Conservation (phyloP, 176 grass and related monocot genomes). For the Avena eriantha region DNA sequence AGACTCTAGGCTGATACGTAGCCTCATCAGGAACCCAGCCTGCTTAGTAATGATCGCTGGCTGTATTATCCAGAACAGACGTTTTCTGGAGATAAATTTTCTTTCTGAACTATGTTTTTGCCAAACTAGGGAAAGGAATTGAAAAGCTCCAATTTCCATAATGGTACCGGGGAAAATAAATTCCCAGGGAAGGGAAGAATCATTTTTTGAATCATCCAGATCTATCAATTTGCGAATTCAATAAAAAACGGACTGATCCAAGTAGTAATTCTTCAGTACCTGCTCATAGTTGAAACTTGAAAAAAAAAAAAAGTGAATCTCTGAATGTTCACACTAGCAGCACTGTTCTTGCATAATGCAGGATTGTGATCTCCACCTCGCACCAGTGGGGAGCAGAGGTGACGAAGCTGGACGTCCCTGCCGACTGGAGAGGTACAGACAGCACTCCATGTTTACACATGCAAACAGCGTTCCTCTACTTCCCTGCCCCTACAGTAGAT, state of each 20-base stretch:
- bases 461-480: not conserved
- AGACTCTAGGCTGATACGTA: not conserved
- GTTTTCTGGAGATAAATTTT: not conserved
- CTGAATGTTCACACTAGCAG: not conserved
- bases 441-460: not conserved
- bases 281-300: not conserved
- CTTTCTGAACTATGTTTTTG: not conserved
- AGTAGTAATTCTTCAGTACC: no score
- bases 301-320: not conserved
- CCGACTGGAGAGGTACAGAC: slow-evolving; percentile 79
- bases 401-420: slow-evolving; percentile 67
- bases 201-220: no score
- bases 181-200: no score
- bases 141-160: no score
- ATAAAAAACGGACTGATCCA: no score
- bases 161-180: no score
- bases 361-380: slow-evolving; percentile 78
- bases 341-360: slow-evolving; percentile 24
- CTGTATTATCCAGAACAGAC: not conserved
- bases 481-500: not conserved
- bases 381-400: slow-evolving; percentile 67
- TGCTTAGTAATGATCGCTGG: not conserved
- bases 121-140: no score
- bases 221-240: no score
- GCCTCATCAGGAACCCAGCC: not conserved